Conservation (phyloP, 2,329 filamentous ascomycete genomes). For the Aciculosporium take region DNA sequence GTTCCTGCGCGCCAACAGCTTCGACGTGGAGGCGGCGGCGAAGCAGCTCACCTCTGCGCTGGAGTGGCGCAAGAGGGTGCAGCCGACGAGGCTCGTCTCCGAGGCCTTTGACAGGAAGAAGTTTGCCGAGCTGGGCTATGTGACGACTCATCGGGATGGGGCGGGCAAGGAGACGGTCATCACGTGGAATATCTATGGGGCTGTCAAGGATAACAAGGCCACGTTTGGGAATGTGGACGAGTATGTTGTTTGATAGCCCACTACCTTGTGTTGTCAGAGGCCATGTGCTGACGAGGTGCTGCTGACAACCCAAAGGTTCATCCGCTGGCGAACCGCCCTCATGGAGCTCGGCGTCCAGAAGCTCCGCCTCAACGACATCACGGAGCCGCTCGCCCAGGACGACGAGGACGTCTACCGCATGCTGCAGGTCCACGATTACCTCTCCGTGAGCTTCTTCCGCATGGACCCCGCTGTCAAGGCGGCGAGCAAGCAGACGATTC, state of each 20-base stretch:
- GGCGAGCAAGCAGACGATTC: constrained; percentile 67
- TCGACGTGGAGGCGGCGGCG: constrained; percentile 57
- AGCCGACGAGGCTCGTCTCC: constrained; percentile 52
- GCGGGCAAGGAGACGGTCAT: constrained; percentile 48
- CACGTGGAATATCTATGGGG: constrained; percentile 89
- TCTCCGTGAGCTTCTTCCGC: constrained; percentile 72
- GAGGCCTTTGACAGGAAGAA: constrained; percentile 52
- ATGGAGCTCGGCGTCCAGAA: constrained; percentile 77
- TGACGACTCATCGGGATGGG: constrained; percentile 53
- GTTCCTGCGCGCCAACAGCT: constrained; percentile 80
- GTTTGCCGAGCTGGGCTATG: constrained; percentile 67
- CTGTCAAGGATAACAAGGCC: constrained; percentile 65
- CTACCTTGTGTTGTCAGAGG: background rate
- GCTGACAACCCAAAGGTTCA: constrained; percentile 44
- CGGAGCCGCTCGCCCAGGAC: constrained; percentile 55
- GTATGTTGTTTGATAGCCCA: constrained; percentile 33
- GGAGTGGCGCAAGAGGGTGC: constrained; percentile 65
- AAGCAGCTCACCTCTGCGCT: constrained; percentile 68
- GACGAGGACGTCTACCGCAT: constrained; percentile 78
- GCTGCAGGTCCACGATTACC: constrained; percentile 88
- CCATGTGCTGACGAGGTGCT: background rate
- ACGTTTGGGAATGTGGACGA: constrained; percentile 73
- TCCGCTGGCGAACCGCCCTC: constrained; percentile 76
- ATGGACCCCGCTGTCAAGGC: constrained; percentile 64
- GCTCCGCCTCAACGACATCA: constrained; percentile 56